Evolutionary conservation across 148 eudicot genomes (phyloP).

Genomic region (Vaccinium vitisidaea): DNA sequence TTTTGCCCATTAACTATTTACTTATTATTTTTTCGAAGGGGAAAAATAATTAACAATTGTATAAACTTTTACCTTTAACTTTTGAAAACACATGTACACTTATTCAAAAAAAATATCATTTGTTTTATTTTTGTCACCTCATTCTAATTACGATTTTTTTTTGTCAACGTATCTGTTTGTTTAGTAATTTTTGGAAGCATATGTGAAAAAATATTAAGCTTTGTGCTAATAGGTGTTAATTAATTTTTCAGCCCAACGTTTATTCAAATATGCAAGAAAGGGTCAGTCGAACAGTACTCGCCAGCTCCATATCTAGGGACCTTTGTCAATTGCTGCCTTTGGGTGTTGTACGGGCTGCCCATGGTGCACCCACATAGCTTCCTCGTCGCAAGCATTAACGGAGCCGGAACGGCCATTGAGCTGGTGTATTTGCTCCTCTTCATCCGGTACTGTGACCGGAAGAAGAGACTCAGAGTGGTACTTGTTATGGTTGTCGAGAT

Average conservation of each 20-base stretch:
- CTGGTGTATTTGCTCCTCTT: constrained; percentile 54
- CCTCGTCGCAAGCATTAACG: constrained; percentile 70
- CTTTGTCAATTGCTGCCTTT: constrained; percentile 70
- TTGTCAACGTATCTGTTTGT: too few relatives aligned
- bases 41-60: too few relatives aligned
- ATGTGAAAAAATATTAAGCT: not conserved
- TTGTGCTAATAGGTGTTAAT: not conserved
- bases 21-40: too few relatives aligned
- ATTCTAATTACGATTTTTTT: not conserved
- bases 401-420: constrained; percentile 64
- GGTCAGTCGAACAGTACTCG: constrained; percentile 78
- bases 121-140: not conserved
- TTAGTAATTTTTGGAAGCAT: not conserved
- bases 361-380: constrained; percentile 69
- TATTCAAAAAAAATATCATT: too few relatives aligned
- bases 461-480: constrained; percentile 44
- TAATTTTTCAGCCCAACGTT: constrained; percentile 28
- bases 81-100: too few relatives aligned
- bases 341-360: constrained; percentile 84
- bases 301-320: constrained; percentile 76
- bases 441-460: constrained; percentile 47
- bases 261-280: constrained; percentile 61
- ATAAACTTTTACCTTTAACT: too few relatives aligned
- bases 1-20: too few relatives aligned
- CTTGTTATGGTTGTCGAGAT: constrained; percentile 45